These are phyloP conservation scores for Hibiscus syriacus DNA, from an alignment of 345 rosid species.

Conservation along the genomic window DNA sequence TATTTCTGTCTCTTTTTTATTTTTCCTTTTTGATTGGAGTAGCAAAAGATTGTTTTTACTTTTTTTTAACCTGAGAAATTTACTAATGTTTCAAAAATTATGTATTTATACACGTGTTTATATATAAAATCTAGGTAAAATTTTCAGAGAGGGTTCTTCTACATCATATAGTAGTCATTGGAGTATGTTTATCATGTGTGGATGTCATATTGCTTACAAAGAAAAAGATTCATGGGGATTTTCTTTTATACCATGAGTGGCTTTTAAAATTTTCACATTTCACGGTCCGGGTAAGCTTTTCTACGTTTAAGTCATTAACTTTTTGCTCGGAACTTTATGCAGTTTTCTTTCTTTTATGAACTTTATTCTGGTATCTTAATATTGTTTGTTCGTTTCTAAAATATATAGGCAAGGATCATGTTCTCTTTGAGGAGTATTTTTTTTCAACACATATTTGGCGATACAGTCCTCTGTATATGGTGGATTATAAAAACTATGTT, in stretches of 20 bases:
- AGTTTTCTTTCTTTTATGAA: background rate
- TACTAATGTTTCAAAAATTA: conserved; percentile 4
- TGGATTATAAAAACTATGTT: conserved; percentile 52
- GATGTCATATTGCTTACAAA: conserved; percentile 39
- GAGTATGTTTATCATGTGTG: conserved; percentile 55
- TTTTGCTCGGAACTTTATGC: conserved; percentile 1
- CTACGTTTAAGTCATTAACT: background rate
- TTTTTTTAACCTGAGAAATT: background rate
- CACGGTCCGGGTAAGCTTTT: conserved; percentile 58
- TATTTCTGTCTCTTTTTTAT: background rate
- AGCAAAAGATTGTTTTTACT: background rate
- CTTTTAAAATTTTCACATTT: conserved; percentile 45
- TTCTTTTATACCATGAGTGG: conserved; percentile 37
- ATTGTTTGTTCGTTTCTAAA: conserved; percentile 4
- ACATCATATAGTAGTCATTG: conserved; percentile 43
- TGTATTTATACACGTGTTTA: too few relatives aligned
- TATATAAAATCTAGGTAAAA: conserved; percentile 29
- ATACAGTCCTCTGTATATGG: conserved; percentile 56
- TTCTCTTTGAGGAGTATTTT: conserved; percentile 32
- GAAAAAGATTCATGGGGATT: conserved; percentile 32
- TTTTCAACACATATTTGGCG: conserved; percentile 28
- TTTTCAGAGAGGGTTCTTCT: conserved; percentile 38
- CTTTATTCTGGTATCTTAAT: background rate
- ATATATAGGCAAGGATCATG: conserved; percentile 38
- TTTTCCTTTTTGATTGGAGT: background rate